Percentiles rank a stretch among this genome's conserved stretches.
Evolutionary conservation across 2,329 filamentous ascomycete genomes (phyloP).

Genomic region (Pyrenophora graminea): DNA sequence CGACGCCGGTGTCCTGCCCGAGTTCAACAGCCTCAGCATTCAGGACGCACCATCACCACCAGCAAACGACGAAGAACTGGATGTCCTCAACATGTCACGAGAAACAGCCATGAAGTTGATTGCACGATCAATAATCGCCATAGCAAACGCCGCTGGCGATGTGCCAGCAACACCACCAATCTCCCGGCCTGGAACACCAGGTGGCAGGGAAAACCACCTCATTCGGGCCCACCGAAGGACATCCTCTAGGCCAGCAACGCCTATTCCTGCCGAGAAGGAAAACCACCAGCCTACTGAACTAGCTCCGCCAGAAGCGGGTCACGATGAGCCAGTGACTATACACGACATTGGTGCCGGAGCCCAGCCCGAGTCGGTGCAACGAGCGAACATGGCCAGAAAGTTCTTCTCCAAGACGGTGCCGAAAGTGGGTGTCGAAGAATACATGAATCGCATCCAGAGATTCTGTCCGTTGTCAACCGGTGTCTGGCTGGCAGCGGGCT

Average conservation of each 20-base stretch:
- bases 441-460: conserved; percentile 81
- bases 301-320: conserved; percentile 56
- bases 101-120: conserved; percentile 78
- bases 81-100: conserved; percentile 74
- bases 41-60: conserved; percentile 47
- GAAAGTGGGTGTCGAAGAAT: conserved; percentile 80
- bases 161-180: conserved; percentile 79
- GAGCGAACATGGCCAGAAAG: conserved; percentile 83
- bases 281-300: conserved; percentile 47
- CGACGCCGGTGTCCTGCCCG: conserved; percentile 47
- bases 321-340: conserved; percentile 54
- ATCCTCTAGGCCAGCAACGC: conserved; percentile 46
- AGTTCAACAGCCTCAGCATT: conserved; percentile 37
- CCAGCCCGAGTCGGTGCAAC: conserved; percentile 75
- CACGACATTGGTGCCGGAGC: conserved; percentile 63
- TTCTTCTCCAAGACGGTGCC: conserved; percentile 91
- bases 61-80: conserved; percentile 55
- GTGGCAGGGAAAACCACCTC: conserved; percentile 34
- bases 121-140: conserved; percentile 60
- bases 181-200: conserved; percentile 63
- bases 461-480: conserved; percentile 94
- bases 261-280: conserved; percentile 48
- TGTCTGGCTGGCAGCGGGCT: conserved; percentile 86
- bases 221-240: conserved; percentile 39
- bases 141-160: conserved; percentile 75